These are phyloP conservation scores for Cladosporium austrohemisphaericum DNA, from an alignment of 2,329 filamentous ascomycete species.

Conservation along the genomic window DNA sequence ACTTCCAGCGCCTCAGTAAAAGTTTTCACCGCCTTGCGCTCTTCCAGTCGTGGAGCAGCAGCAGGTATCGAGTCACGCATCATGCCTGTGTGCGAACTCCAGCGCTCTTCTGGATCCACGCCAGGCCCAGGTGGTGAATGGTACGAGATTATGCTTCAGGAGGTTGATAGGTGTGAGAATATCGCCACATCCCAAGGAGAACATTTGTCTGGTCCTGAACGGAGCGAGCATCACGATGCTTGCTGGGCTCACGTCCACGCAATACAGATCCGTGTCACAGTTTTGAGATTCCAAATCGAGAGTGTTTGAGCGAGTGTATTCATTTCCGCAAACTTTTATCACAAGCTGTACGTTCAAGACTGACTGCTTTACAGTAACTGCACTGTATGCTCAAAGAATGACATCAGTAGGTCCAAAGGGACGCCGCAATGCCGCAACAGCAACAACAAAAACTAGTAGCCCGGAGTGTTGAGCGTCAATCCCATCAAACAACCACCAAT, in stretches of 20 bases:
- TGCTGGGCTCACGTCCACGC: neutral
- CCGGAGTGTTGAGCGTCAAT: constrained; percentile 59
- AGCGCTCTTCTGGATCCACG: neutral
- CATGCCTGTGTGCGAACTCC: neutral
- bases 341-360: too few relatives aligned
- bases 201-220: constrained; percentile 6
- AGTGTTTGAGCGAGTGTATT: too few relatives aligned
- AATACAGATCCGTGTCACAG: too few relatives aligned
- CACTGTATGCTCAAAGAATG: too few relatives aligned
- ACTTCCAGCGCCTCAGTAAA: neutral
- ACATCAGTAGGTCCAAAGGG: too few relatives aligned
- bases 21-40: neutral
- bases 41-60: neutral
- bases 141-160: neutral
- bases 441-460: too few relatives aligned
- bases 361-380: too few relatives aligned
- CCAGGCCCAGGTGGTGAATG: neutral
- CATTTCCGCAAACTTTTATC: too few relatives aligned
- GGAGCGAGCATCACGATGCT: neutral
- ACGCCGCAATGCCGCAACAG: too few relatives aligned
- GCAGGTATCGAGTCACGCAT: neutral
- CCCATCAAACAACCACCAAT: constrained; percentile 60
- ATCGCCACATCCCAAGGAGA: neutral
- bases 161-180: neutral
- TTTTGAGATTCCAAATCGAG: too few relatives aligned